Base-by-base conservation (phyloP, 2,329 filamentous ascomycete genomes). In the Scedosporium aurantiacum region DNA sequence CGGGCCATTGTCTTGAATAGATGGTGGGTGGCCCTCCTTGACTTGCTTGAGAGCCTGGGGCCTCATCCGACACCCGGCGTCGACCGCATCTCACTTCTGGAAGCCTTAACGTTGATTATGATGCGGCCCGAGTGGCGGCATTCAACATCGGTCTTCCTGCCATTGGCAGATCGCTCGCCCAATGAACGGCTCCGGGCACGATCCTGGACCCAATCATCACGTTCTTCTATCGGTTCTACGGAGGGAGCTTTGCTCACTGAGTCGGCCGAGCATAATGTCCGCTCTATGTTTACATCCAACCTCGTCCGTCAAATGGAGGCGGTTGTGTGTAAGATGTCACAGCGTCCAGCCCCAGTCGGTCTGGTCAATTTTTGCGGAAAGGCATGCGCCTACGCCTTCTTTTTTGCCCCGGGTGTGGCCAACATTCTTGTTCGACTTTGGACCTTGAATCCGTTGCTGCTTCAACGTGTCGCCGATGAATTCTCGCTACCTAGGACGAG, bases 351-450 rank as follows among this genome's bases (percentile, higher is more conserved):
- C 3, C 82, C 82, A 1, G 68, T 78, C 21, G 88, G 84, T 66
- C 72, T 91, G 63, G 89, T 96, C 62, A 88, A 88, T 32, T 96
- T 96, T 70, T 91, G 90, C 60, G 92, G 90, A 63, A 95, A 94
- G 73, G 90, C 91, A 3, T 93, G 89, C 69, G 91, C 92, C 1
- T 96, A 95, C 72, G 91, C 90, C 32, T 96, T 96, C 73, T 94
- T 93, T 75, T 97, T 96, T 68, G 92, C 90, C 28, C 90, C 91
- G 0, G 90, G 90, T 4, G 83, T 96, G 61, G 88, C 90, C 6
- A 91, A 96, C 68, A 83, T 96, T 58, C 78, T 96, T 57, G 83
- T 93, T 27, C 84, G 91, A 16, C 76, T 96, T 4, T 96, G 92
- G 91, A 84, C 83, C 43, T 79, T 90, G 21, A 83, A 85, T 2